Conservation (phyloP, 1,284 basidiomycete species). For the Schizophyllum commune region DNA sequence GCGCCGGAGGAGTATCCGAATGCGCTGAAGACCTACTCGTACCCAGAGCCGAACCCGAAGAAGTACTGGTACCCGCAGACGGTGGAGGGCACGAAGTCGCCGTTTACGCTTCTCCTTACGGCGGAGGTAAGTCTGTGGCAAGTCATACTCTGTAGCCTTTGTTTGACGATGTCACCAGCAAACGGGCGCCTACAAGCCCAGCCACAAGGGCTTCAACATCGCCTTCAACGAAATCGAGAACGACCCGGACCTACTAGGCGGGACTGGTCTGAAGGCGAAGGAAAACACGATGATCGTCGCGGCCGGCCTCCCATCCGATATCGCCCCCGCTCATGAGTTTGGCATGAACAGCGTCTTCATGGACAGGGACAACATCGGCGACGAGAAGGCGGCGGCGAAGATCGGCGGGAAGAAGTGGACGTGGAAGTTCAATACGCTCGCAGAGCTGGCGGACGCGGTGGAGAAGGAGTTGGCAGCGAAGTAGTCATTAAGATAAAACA, state of each 20-base stretch:
- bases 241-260: conserved; percentile 25
- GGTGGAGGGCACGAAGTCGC: conserved; percentile 33
- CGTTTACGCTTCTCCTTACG: conserved; percentile 58
- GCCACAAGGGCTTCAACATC: conserved; percentile 45
- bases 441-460: conserved; percentile 48
- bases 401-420: conserved; percentile 25
- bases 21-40: conserved; percentile 20
- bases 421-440: conserved; percentile 50
- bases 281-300: conserved; percentile 42
- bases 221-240: conserved; percentile 40
- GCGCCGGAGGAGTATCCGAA: conserved; percentile 22
- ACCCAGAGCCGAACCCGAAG: conserved; percentile 22
- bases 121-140: too few species aligned
- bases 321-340: conserved; percentile 42
- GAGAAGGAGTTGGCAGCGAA: conserved; percentile 14
- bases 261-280: conserved; percentile 33
- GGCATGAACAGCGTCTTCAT: conserved; percentile 57
- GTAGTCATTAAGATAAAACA: not conserved
- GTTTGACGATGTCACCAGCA: too few species aligned
- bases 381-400: conserved; percentile 26
- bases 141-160: too few species aligned
- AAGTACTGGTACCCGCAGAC: conserved; percentile 33
- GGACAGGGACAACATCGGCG: conserved; percentile 33
- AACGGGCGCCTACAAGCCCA: conserved; percentile 62
- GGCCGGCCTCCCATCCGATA: conserved; percentile 52